Percentiles rank a stretch among this genome's conserved stretches.
Conservation (phyloP, 345 rosid genomes). For the Gossypium raimondii region DNA sequence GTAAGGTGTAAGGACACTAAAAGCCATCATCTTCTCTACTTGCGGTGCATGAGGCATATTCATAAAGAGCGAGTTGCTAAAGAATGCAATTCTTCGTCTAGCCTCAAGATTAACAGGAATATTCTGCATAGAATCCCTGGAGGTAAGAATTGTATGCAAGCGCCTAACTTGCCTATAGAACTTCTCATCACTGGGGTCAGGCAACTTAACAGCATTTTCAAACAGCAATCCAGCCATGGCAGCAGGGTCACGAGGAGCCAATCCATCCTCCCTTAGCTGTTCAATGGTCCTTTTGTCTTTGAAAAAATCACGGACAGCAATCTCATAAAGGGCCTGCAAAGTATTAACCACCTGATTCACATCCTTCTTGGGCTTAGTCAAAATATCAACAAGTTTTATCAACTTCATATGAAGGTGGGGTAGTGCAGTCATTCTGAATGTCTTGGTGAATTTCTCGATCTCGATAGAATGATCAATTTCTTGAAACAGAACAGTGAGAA, state of each 20-base stretch:
- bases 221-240: constrained; percentile 73
- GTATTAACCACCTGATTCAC: constrained; percentile 65
- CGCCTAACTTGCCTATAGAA: constrained; percentile 88
- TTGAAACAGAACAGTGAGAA: constrained; percentile 68
- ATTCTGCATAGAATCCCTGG: constrained; percentile 86
- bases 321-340: constrained; percentile 85
- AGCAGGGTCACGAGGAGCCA: constrained; percentile 73
- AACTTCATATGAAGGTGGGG: constrained; percentile 63
- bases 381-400: constrained; percentile 62
- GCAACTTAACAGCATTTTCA: constrained; percentile 70
- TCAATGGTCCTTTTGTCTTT: constrained; percentile 57
- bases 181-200: constrained; percentile 55
- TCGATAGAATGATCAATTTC: constrained; percentile 65
- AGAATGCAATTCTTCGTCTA: constrained; percentile 90
- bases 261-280: constrained; percentile 61
- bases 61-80: constrained; percentile 95
- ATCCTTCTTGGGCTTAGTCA: constrained; percentile 52
- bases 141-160: constrained; percentile 76
- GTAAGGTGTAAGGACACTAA: constrained; percentile 91
- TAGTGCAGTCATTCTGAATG: constrained; percentile 63
- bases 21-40: constrained; percentile 98
- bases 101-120: constrained; percentile 87
- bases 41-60: constrained; percentile 98
- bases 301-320: constrained; percentile 70
- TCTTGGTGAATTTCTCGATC: constrained; percentile 69